These are phyloP conservation scores for Neonectria magnoliae DNA, from an alignment of 2,329 filamentous ascomycete genomes.

Conservation along the genomic window DNA sequence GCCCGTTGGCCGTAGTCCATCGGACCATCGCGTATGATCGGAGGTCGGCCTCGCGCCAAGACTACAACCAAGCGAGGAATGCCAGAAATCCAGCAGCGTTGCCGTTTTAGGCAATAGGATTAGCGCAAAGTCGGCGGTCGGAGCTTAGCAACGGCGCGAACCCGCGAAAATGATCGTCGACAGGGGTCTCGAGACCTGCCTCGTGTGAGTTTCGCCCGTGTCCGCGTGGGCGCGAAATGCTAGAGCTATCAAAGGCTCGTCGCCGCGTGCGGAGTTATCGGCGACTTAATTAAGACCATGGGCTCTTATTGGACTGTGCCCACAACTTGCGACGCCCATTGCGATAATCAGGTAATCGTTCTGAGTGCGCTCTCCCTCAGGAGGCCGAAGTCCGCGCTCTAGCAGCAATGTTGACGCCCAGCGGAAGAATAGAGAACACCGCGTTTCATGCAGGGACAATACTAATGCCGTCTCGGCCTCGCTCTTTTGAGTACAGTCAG, in stretches of 20 bases:
- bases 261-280: neutral
- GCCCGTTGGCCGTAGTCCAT: neutral
- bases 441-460: neutral
- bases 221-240: neutral
- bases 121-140: conserved; percentile 35
- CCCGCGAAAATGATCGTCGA: neutral
- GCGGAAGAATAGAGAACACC: neutral
- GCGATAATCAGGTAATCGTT: neutral
- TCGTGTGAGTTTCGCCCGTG: neutral
- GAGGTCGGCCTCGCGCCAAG: conserved; percentile 33
- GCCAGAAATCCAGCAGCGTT: conserved; percentile 9
- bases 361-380: neutral
- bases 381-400: neutral
- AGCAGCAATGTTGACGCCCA: neutral
- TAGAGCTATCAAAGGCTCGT: neutral
- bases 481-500: neutral
- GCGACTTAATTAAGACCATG: neutral
- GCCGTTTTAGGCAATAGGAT: conserved; percentile 28
- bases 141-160: conserved; percentile 36
- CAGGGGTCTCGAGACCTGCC: neutral
- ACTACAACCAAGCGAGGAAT: conserved; percentile 13
- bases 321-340: neutral
- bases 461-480: neutral
- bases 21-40: conserved; percentile 18
- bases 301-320: neutral